phyloP scores from a whole-genome alignment of 106 monocot species.

The Triglochin maritima region DNA sequence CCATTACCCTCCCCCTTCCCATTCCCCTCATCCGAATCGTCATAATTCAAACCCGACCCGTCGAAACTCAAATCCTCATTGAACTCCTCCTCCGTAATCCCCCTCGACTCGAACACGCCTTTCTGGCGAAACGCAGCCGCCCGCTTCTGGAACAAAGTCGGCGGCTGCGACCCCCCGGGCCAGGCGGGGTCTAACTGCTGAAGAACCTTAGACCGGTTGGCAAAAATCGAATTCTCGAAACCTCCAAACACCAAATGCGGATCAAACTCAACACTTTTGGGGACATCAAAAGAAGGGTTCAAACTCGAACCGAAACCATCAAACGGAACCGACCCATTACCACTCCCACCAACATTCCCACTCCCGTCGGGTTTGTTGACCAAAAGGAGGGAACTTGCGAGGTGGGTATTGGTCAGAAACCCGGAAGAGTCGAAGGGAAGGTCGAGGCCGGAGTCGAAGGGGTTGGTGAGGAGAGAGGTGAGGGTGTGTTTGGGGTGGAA shows the following conservation, averaged over 20 bases:
- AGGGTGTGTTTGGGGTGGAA: constrained; percentile 24
- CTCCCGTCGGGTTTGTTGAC: constrained; percentile 8
- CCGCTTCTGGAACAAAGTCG: constrained; percentile 93
- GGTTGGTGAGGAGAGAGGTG: constrained; percentile 34
- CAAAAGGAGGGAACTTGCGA: constrained; percentile 13
- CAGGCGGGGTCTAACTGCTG: constrained; percentile 71
- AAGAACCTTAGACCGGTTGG: constrained; percentile 45
- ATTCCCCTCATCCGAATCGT: constrained; percentile 22
- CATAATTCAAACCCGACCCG: constrained; percentile 58
- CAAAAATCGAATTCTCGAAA: constrained; percentile 27
- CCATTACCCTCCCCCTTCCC: constrained; percentile 14
- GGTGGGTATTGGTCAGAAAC: constrained; percentile 5
- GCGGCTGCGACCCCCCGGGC: constrained; percentile 47
- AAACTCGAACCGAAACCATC: constrained; percentile 13
- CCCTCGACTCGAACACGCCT: constrained; percentile 10
- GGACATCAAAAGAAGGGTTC: not conserved
- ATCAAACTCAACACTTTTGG: constrained; percentile 7
- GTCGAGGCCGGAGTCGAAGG: constrained; percentile 26
- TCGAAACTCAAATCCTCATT: constrained; percentile 45
- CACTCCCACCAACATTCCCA: constrained; percentile 6
- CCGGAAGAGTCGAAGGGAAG: constrained; percentile 17
- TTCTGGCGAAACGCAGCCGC: constrained; percentile 39
- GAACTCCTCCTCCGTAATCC: constrained; percentile 25
- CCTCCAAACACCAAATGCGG: constrained; percentile 10
- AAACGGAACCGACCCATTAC: not conserved